Conservation (phyloP, 164 flowering plant genomes). For the Saururus chinensis region DNA sequence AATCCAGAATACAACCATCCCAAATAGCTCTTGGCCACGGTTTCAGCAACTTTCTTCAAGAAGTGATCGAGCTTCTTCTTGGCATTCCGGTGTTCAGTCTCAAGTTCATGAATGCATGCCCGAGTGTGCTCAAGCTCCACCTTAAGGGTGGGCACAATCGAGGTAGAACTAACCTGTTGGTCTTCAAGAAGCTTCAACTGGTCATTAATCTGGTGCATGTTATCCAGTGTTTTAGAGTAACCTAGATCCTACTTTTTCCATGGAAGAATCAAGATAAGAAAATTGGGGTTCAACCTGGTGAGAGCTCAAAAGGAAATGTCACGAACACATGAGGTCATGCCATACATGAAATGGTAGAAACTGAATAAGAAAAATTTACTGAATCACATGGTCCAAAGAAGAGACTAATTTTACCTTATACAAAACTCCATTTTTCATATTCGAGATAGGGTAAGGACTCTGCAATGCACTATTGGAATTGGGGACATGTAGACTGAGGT, state of each 20-base stretch:
- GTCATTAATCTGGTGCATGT: constrained; percentile 25
- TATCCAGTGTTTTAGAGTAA: constrained; percentile 45
- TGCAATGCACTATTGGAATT: constrained; percentile 21
- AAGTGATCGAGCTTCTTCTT: constrained; percentile 84
- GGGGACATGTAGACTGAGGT: constrained; percentile 20
- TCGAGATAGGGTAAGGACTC: constrained; percentile 39
- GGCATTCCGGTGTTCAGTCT: constrained; percentile 55
- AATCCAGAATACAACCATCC: no score
- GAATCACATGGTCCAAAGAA: neutral
- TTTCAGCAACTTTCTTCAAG: constrained; percentile 61
- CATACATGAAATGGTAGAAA: neutral
- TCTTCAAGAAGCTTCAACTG: constrained; percentile 42
- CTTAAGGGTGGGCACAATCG: constrained; percentile 63
- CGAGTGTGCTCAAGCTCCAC: constrained; percentile 66
- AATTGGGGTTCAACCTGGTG: constrained; percentile 51
- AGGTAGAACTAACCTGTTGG: constrained; percentile 35
- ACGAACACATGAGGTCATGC: neutral
- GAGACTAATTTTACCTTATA: constrained; percentile 38
- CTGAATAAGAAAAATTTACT: neutral
- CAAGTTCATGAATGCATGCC: constrained; percentile 64
- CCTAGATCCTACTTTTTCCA: constrained; percentile 97
- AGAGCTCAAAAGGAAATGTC: neutral
- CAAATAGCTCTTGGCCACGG: no score
- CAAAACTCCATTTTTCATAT: constrained; percentile 37
- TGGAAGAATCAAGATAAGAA: constrained; percentile 42